Evolutionary conservation across 257 asterid species (phyloP), one percentile per base, ranked within the genome.

Genomic region (Lycium ferocissimum): DNA sequence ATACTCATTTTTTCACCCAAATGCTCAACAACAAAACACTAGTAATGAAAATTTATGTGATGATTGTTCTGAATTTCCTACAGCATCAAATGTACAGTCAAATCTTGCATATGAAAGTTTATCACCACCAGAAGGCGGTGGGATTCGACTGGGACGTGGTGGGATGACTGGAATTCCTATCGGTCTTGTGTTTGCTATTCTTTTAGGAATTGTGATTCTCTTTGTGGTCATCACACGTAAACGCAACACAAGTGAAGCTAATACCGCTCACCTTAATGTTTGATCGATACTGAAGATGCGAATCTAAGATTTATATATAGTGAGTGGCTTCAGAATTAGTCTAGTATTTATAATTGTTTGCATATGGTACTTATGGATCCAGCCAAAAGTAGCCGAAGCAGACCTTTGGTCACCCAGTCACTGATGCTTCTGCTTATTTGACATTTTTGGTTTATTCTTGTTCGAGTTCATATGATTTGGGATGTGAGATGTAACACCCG

Each of bases 1-100:
- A 33, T 90, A 87, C 53, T 87, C 83, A 0, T 89, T 87, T 53
- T 89, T 90, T 81, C 85, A 90, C 85, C 87, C 93, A 33, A 71
- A 89, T 17, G 33, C 33, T 26, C 33, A 85, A 26, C 80, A 63
- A 15, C 53, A 56, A 38, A 59, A 51, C 9, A 75, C 81, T 75
- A 18, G 17, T 8, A 75, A 40, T 45, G 26, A 15, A 51, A 22
- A 59, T 45, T 49, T n/a, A 22, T 51, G 82, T 51, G 58, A 78
- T n/a, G 65, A 81, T 17, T 85, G 87, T 81, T 84, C 89, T 15
- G 84, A 89, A 35, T 73, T 87, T 80, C 90, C 91, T 47, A 45
- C 86, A 14, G 91, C 90, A 20, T 88, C 91, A 10, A 79, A 85
- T 0, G 86, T 90, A 79, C 82, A 85, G 84, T 88, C 92, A 1